Base-by-base conservation (phyloP, 1,284 basidiomycete genomes). In the Phylloporus sp. region DNA sequence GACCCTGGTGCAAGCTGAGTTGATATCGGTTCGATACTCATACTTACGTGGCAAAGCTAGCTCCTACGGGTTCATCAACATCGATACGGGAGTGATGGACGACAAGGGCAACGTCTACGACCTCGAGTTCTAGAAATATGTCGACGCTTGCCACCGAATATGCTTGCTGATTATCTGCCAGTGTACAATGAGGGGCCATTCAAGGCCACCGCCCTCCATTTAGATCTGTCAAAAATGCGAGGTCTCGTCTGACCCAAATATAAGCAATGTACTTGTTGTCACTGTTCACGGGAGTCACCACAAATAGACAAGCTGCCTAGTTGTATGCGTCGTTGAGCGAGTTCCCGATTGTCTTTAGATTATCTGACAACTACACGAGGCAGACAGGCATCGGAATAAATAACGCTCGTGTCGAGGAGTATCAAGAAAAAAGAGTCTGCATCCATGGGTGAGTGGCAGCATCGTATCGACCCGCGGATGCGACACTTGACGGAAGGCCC, bases 281-380 rank as follows among this genome's bases (percentile, higher is more conserved):
- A n/a, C n/a, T n/a, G n/a, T n/a, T n/a, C n/a, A n/a, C n/a, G n/a
- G n/a, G n/a, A n/a, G n/a, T n/a, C n/a, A n/a, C n/a, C n/a, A n/a
- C n/a, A n/a, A n/a, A n/a, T n/a, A n/a, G n/a, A n/a, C n/a, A n/a
- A n/a, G n/a, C n/a, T n/a, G n/a, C n/a, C n/a, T n/a, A n/a, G n/a
- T n/a, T n/a, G n/a, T n/a, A n/a, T n/a, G n/a, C n/a, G n/a, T n/a
- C n/a, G n/a, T n/a, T n/a, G n/a, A n/a, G n/a, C n/a, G n/a, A n/a
- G n/a, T n/a, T n/a, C n/a, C n/a, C n/a, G n/a, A n/a, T n/a, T n/a
- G n/a, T n/a, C n/a, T n/a, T n/a, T 54, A 67, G 60, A 66, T 67
- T 63, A 66, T 51, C 63, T 72, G 61, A 64, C 46, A 68, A 68
- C 69, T 73, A 70, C 69, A 73, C 64, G n/a, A 53, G 56, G 63